Evolutionary conservation across 495 filamentous ascomycete genomes (phyloP), one percentile per base, ranked within the genome.

Genomic region (Xylaria scruposa): DNA sequence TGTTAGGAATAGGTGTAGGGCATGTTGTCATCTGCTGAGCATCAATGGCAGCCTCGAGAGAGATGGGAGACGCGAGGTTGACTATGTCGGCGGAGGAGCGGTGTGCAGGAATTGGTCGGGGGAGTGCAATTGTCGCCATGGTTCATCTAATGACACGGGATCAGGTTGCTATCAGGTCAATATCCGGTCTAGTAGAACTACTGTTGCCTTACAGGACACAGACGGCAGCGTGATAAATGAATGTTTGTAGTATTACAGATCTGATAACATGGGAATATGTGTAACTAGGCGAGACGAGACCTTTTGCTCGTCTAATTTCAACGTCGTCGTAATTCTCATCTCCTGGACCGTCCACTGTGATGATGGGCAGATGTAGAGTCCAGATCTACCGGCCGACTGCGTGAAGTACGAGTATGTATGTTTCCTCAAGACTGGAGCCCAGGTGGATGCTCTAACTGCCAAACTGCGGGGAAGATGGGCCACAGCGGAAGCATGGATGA

Each of bases 1-100:
- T 97, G 82, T 97, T 97, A 10, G 96, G 95, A 29, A 98, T 87
- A 15, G 93, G 88, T 13, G 79, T 77, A 13, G 85, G 84, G 54
- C 80, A 77, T 49, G 68, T 19, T 54, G 68, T 81, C 62, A 83
- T 77, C 66, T 80, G 75, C 56, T 83, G 82, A 26, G 79, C 64
- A 59, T 78, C 82, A 78, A 85, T 80, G 69, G 76, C 70, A 47
- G 59, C 26, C 71, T 89, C 79, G 81, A 89, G 79, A 74, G 84
- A 79, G 76, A 88, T 79, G 80, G 84, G 74, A 76, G 81, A 83
- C 73, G 84, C 80, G 75, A 84, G 82, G 75, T 80, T 83, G 79
- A 75, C 83, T 75, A 82, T 84, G 78, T 77, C 80, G 66, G 84
- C 83, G 19, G 85, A 79, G 66, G 85, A 79, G 47, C 83, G 83